phyloP scores from a whole-genome alignment of 2,329 filamentous ascomycete genomes.

The Xylaria sp. region DNA sequence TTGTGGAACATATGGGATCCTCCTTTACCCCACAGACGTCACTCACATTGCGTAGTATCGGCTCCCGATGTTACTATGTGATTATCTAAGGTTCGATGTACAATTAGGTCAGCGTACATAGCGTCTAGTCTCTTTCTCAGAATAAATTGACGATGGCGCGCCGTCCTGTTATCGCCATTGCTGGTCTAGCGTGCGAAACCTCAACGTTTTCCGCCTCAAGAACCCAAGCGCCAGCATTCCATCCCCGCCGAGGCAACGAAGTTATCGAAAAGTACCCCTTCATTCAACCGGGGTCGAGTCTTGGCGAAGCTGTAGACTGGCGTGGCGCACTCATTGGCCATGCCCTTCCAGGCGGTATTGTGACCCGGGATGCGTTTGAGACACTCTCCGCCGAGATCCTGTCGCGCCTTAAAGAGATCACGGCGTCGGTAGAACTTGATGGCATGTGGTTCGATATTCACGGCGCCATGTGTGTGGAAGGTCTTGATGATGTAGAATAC shows the following conservation, averaged over 20 bases:
- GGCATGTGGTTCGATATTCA: conserved; percentile 67
- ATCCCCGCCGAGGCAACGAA: conserved; percentile 56
- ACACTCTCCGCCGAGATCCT: conserved; percentile 53
- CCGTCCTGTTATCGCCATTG: conserved; percentile 59
- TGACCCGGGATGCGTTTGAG: conserved; percentile 59
- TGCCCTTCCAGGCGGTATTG: conserved; percentile 60
- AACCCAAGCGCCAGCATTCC: conserved; percentile 60
- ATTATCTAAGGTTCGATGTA: neutral
- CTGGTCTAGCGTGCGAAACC: conserved; percentile 64
- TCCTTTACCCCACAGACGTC: conserved; percentile 12
- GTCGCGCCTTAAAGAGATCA: conserved; percentile 53
- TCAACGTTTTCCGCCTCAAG: conserved; percentile 63
- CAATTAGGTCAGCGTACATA: neutral
- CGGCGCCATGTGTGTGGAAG: conserved; percentile 65
- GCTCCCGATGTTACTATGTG: neutral
- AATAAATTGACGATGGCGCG: conserved; percentile 31
- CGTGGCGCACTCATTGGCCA: conserved; percentile 62
- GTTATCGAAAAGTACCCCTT: conserved; percentile 59
- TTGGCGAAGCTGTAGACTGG: conserved; percentile 59
- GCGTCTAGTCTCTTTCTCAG: neutral
- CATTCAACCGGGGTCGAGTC: conserved; percentile 53
- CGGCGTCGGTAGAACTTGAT: conserved; percentile 50
- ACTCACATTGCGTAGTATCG: neutral
- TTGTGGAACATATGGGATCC: neutral
- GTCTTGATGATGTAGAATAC: conserved; percentile 58